Evolutionary conservation across 495 filamentous ascomycete species (phyloP), one percentile per base, ranked within the genome.

Genomic region (Collariella sp.): DNA sequence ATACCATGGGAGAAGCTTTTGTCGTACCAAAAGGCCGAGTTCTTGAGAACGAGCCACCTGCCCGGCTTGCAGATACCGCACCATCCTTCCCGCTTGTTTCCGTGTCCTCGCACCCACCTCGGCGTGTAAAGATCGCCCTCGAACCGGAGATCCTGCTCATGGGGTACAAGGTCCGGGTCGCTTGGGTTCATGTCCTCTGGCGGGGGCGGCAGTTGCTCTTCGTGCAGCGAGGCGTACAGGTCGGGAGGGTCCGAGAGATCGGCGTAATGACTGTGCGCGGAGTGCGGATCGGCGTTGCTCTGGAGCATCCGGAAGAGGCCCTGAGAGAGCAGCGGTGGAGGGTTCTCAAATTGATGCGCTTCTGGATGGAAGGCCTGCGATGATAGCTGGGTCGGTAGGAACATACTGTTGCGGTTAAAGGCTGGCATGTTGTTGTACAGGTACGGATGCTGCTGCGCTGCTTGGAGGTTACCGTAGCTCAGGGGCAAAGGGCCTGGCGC

Each of bases 11-110:
- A 86, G 65, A 89, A 90, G 52, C 79, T 83, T 67, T 89, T 90
- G 70, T 90, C 86, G 64, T 90, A 90, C 86, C 86, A 90, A 68
- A 86, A 90, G 11, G 86, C 86, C 53, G 83, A 86, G 67, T 89
- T 90, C 72, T 90, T 90, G 50, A 90, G 69, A 16, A 88, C 86
- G 12, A 89, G 75, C 86, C 86, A 90, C 39, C 86, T 76, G 6
- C 86, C 86, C 5, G 86, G 86, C 62, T 87, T 87, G 70, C 86
- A 90, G 60, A 89, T 85, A 12, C 86, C 87, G 55, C 86, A 90
- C 87, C 87, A 90, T 6, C 87, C 86, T 67, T 90, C 87, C 31
- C 86, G 81, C 70, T 87, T 88, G 70, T 88, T 87, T 13, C 87
- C 86, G 57, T 86, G 83, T 16, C 86, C 86, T 35, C 86, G 83